phyloP scores from a whole-genome alignment of 2,329 filamentous ascomycete genomes.

The Aspergillus cejpii region DNA sequence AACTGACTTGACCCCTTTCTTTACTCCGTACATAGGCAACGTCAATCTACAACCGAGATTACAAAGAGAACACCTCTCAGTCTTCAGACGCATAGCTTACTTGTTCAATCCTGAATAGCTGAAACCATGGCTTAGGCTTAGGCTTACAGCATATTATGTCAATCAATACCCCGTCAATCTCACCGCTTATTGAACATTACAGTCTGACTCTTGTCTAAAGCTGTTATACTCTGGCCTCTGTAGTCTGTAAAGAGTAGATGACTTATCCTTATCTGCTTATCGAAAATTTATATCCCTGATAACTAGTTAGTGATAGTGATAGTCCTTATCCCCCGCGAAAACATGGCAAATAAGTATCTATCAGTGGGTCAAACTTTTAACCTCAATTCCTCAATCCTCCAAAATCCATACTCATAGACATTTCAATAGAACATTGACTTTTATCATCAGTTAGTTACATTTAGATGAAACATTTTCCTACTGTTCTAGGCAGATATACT shows the following conservation, averaged over 20 bases:
- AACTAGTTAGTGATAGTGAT: conserved; percentile 3
- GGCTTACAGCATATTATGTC: no score
- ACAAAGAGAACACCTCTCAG: not conserved
- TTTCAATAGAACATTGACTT: not conserved
- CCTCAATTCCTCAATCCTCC: not conserved
- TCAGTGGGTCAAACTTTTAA: not conserved
- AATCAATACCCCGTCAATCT: conserved; percentile 7
- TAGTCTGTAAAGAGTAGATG: no score
- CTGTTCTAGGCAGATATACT: no score
- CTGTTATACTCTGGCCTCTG: no score
- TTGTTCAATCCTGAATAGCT: conserved; percentile 11
- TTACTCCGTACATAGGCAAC: not conserved
- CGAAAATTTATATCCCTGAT: conserved; percentile 13
- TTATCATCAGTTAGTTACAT: not conserved
- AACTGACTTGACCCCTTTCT: no score
- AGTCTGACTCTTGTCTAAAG: not conserved
- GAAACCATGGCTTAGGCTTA: conserved; percentile 18
- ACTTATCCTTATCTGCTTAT: no score
- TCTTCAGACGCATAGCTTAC: conserved; percentile 5
- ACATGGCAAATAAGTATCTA: conserved; percentile 12
- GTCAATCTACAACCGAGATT: not conserved
- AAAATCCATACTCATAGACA: no score
- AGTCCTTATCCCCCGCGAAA: conserved; percentile 28
- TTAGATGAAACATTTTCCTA: not conserved
- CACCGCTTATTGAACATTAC: conserved; percentile 8